Base-by-base conservation (phyloP, 768 basidiomycete species). In the Phanerodontia chrysosporium region DNA sequence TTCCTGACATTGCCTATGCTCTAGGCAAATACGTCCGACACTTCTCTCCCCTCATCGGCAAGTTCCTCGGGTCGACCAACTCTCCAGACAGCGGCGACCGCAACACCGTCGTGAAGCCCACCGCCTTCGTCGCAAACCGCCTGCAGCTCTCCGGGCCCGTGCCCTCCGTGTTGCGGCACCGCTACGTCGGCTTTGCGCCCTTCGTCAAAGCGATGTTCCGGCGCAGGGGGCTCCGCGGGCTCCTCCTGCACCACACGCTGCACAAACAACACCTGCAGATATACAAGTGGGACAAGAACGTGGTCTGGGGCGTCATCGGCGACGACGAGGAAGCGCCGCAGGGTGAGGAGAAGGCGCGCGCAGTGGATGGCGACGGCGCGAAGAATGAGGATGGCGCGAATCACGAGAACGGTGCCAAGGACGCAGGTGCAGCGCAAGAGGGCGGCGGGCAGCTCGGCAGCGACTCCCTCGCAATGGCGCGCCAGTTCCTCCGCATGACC, bases 131-230 rank as follows among this genome's bases (percentile, higher is more conserved):
- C 60, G 76, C 77, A 3, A 78, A 76, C 64, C 74, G 77, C 52
- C 55, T 80, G 2, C 78, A 80, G 58, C 72, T 80, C 12, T 65
- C 72, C 18, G 78, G 78, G 0, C 78, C 78, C n/a, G 72, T 75
- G 12, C 77, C 78, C 12, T 60, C 67, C 22, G 66, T 72, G 55
- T 71, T 80, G 16, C 67, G 69, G 3, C 70, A 71, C 63, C 69
- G 68, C 39, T 73, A 65, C 57, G 71, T 78, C 51, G 76, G 76
- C 54, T 79, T 76, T 67, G 68, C 66, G 28, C 67, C 72, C 2
- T 76, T 79, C 63, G 73, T 80, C 45, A 67, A 71, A 39, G 73
- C 73, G 39, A 75, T 78, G 73, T 80, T 78, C 66, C 63, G 66
- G 27, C 62, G 67, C 24, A 68, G 65, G 5, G 77, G 77, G 10